Percentiles rank a stretch among this genome's conserved stretches.
Evolutionary conservation across 176 grass and related monocot species (phyloP).

Genomic region (Cenchrus purpureus): DNA sequence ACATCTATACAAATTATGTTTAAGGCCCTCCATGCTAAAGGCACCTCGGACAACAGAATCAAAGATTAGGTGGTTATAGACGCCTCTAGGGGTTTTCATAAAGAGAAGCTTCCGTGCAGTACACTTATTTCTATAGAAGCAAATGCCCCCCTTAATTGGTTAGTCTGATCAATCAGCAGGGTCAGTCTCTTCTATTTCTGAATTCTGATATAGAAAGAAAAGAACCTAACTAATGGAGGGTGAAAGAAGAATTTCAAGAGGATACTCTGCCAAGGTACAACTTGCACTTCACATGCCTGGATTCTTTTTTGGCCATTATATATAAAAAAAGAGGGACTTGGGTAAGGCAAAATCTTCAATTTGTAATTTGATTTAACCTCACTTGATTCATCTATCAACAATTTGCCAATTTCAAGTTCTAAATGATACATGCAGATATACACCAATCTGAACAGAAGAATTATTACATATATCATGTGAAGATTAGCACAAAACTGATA

Average conservation of each 20-base stretch:
- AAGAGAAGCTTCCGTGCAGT: neutral
- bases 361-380: constrained; percentile 1
- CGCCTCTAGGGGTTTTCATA: neutral
- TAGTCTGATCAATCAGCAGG: constrained; percentile 2
- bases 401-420: constrained; percentile 23
- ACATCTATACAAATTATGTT: constrained; percentile 1
- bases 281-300: neutral
- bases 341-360: neutral
- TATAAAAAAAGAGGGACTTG: neutral
- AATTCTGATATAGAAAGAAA: neutral
- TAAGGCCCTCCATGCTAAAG: neutral
- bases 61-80: neutral
- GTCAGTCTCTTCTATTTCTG: neutral
- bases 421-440: constrained; percentile 4
- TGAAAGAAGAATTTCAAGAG: constrained; percentile 8
- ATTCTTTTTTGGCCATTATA: neutral
- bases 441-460: neutral
- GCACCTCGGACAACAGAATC: neutral
- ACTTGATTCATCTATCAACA: neutral
- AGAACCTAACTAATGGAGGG: neutral
- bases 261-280: neutral
- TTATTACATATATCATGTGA: neutral
- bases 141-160: neutral
- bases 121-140: neutral
- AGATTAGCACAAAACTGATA: neutral